Conservation (phyloP, 495 filamentous ascomycete genomes). For the Penicillium mononematosum region DNA sequence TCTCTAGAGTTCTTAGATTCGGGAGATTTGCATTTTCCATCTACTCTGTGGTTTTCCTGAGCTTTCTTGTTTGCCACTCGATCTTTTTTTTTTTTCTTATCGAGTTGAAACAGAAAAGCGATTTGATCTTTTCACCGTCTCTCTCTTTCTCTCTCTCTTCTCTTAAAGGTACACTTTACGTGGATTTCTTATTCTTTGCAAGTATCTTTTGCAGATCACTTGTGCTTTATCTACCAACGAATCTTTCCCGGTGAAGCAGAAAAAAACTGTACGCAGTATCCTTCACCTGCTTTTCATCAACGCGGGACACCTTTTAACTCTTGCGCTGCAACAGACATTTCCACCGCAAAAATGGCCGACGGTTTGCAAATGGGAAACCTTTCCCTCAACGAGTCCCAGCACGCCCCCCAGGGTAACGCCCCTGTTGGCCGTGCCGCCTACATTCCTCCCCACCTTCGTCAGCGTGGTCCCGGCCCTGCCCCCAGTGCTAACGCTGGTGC, state of each 20-base stretch:
- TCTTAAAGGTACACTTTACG: constrained; percentile 17
- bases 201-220: constrained; percentile 27
- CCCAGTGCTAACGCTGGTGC: constrained; percentile 43
- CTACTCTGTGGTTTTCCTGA: constrained; percentile 29
- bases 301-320: constrained; percentile 21
- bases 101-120: constrained; percentile 23
- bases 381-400: constrained; percentile 69
- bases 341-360: constrained; percentile 77
- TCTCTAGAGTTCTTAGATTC: constrained; percentile 40
- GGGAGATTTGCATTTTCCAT: constrained; percentile 40
- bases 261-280: constrained; percentile 19
- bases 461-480: constrained; percentile 43
- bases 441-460: constrained; percentile 93
- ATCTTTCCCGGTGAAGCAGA: constrained; percentile 19
- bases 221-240: constrained; percentile 13
- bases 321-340: constrained; percentile 12
- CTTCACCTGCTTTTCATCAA: constrained; percentile 5
- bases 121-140: constrained; percentile 19
- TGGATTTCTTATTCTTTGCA: constrained; percentile 25
- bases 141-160: constrained; percentile 14
- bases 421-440: constrained; percentile 71
- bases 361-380: constrained; percentile 89
- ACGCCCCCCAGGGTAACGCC: constrained; percentile 51
- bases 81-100: constrained; percentile 24
- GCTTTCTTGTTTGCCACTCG: constrained; percentile 23